Evolutionary conservation across 2,329 filamentous ascomycete species (phyloP).

Genomic region (Aspergillus proliferans): DNA sequence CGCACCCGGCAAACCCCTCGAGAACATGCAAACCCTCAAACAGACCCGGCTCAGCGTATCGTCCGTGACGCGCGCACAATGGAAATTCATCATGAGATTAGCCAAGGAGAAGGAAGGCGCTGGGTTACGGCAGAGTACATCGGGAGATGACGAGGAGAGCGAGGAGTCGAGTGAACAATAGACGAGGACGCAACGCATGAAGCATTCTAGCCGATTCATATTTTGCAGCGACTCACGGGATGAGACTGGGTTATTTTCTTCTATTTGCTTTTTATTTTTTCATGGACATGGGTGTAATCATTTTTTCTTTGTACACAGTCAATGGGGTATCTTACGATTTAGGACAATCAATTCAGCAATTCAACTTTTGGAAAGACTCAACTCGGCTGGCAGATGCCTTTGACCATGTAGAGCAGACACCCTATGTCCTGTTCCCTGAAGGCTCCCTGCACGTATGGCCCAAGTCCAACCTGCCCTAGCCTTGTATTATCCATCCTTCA

Average conservation of each 20-base stretch:
- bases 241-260: not conserved
- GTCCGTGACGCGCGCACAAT: constrained; percentile 41
- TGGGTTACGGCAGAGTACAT: constrained; percentile 3
- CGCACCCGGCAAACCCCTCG: constrained; percentile 51
- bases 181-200: not conserved
- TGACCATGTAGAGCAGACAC: too few species aligned
- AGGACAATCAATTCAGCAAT: not conserved
- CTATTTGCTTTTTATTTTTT: not conserved
- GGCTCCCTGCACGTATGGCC: too few species aligned
- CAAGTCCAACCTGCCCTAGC: too few species aligned
- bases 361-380: too few species aligned
- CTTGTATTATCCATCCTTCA: too few species aligned
- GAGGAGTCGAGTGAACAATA: constrained; percentile 8
- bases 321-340: constrained; percentile 3
- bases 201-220: not conserved
- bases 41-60: constrained; percentile 75
- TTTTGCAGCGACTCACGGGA: not conserved
- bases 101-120: constrained; percentile 26
- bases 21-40: constrained; percentile 76
- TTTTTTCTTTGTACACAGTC: constrained; percentile 12
- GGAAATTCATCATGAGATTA: constrained; percentile 43
- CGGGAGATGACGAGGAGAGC: constrained; percentile 7
- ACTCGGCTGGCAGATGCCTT: too few species aligned
- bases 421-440: too few species aligned
- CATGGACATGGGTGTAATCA: constrained; percentile 3